Conservation (phyloP, 73 alveolate species). For the Stentor coeruleus region DNA sequence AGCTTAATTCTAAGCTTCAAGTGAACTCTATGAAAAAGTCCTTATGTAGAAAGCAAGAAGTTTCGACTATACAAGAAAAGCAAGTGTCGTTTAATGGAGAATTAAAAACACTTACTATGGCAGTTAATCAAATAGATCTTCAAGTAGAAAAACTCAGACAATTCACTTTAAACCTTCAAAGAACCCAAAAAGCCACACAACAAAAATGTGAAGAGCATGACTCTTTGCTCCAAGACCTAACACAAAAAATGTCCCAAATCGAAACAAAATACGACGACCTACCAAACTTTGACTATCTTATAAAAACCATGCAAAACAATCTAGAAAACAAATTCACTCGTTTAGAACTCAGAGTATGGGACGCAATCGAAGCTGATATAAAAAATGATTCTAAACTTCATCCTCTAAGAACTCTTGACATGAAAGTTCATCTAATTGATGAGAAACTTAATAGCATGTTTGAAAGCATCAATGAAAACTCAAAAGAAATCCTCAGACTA, state of each 20-base stretch:
- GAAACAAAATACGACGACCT: neutral
- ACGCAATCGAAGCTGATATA: neutral
- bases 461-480: neutral
- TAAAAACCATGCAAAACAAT: neutral
- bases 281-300: neutral
- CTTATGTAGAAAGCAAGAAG: neutral
- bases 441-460: neutral
- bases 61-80: neutral
- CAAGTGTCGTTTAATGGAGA: neutral
- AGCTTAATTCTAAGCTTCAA: neutral
- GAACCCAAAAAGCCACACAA: neutral
- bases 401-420: neutral
- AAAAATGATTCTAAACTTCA: neutral
- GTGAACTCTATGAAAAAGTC: neutral
- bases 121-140: neutral
- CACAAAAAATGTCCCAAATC: neutral
- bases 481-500: too few relatives aligned
- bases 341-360: neutral
- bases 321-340: neutral
- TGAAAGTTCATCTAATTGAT: neutral
- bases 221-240: neutral
- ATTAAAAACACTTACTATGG: neutral
- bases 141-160: neutral
- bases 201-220: neutral
- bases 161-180: neutral